Conservation (phyloP, 306 rosid species). For the Herpetospermum pedunculosum region DNA sequence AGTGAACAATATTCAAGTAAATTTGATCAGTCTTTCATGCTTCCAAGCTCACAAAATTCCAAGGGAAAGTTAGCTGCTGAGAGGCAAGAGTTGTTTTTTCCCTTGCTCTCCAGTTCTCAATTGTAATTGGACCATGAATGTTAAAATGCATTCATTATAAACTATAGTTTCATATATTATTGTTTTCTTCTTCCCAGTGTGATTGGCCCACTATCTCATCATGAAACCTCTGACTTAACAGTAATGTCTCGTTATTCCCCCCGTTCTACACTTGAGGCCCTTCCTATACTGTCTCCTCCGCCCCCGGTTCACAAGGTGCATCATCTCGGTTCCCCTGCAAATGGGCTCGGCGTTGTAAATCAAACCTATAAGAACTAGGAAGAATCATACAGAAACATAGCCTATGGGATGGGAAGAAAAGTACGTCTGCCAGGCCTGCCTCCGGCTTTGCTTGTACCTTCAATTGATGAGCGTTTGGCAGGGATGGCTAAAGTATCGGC, state of each 20-base stretch:
- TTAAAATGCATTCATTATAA: neutral
- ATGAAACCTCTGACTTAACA: conserved; percentile 20
- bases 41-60: conserved; percentile 14
- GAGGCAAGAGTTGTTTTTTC: conserved; percentile 26
- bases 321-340: conserved; percentile 15
- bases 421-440: neutral
- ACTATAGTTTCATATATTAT: conserved; percentile 22
- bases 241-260: conserved; percentile 24
- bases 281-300: conserved; percentile 18
- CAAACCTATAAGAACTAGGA: conserved; percentile 11
- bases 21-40: conserved; percentile 26
- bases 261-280: conserved; percentile 27
- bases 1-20: conserved; percentile 30
- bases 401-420: conserved; percentile 15
- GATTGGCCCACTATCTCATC: conserved; percentile 23
- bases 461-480: neutral
- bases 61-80: conserved; percentile 34
- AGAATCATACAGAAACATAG: conserved; percentile 18
- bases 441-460: neutral
- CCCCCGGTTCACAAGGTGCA: conserved; percentile 12
- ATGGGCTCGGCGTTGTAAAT: conserved; percentile 14
- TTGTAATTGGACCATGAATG: conserved; percentile 7
- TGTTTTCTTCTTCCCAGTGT: conserved; percentile 25
- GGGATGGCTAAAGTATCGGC: neutral
- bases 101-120: conserved; percentile 3